Base-by-base conservation (phyloP, 2,329 filamentous ascomycete genomes). In the Xylariaceae sp. region DNA sequence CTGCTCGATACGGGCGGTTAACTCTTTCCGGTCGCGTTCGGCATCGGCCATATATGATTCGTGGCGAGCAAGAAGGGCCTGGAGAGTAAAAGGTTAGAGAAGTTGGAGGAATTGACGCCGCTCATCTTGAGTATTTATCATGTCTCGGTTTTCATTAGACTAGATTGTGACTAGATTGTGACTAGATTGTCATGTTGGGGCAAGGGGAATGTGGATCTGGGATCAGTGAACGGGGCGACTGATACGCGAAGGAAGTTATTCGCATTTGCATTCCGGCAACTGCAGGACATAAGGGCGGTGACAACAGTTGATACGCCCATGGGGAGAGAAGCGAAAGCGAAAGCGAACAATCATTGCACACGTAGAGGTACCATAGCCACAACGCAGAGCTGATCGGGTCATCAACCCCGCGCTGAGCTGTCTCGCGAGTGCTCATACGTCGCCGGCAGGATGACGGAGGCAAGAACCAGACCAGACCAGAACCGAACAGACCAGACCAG, bases 31-130 rank as follows among this genome's bases (percentile, higher is more conserved):
- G 70, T 96, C 91, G 64, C 85, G 84, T 76, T 96, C 91, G 56
- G 91, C 90, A 71, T 96, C 90, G 63, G 86, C 86, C 80, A 96
- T 92, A 73, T 95, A 96, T 56, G 88, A 85, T 76, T 97, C 91
- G 80, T 99, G 91, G 65, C 92, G 87, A 61, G 87, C 84, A 42
- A 99, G 83, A 54, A 99, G 80, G 57, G 91, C 91, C 94, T 97
- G 85, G 56, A 87, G 72, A 51, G 80, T 76, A 73, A 19, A 19
- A 2, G 19, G 19, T 19, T 19, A 19, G 19, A 19, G 83, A 88
- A 51, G 84, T 95, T 73, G 95, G 87, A 74, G 79, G 80, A 62
- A 78, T 76, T 56, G 67, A 65, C 51, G 61, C 61, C 30, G 19
- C 62, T 60, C 65, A 65, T 67, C n/a, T 40, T 34, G 19, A 19